Conservation (phyloP, 176 grass and related monocot species). For the Ananas comosus region DNA sequence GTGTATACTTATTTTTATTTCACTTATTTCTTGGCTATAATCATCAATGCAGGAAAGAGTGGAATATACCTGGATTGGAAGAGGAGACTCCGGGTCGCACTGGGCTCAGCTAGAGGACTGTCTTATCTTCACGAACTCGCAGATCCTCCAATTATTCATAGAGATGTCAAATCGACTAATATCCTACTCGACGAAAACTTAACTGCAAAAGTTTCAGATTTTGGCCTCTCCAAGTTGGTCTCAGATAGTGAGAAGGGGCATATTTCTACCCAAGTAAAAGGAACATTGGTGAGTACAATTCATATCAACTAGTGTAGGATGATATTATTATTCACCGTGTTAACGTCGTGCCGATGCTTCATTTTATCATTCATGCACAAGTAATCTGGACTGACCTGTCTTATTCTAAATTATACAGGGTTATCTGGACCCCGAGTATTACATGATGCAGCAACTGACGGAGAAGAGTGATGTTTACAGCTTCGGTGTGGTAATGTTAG, state of each 20-base stretch:
- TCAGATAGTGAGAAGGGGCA: constrained; percentile 61
- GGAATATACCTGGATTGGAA: constrained; percentile 76
- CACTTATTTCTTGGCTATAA: not conserved
- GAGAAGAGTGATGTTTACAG: constrained; percentile 97
- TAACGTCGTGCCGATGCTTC: too few relatives aligned
- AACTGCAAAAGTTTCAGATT: constrained; percentile 94
- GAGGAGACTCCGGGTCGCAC: constrained; percentile 60
- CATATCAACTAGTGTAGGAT: not conserved
- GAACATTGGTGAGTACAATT: constrained; percentile 52
- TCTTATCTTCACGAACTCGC: constrained; percentile 92
- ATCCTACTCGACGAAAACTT: constrained; percentile 91
- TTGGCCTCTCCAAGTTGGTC: constrained; percentile 79
- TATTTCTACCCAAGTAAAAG: constrained; percentile 89
- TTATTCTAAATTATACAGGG: constrained; percentile 34
- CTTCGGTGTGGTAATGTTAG: constrained; percentile 90
- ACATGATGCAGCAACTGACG: constrained; percentile 81
- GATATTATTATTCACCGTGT: too few relatives aligned
- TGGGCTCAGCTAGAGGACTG: constrained; percentile 71
- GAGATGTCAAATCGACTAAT: constrained; percentile 91
- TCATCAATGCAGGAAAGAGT: constrained; percentile 55
- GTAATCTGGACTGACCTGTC: not conserved
- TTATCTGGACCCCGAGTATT: constrained; percentile 92
- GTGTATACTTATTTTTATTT: not conserved
- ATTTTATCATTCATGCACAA: not conserved
- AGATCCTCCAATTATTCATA: constrained; percentile 90